Evolutionary conservation across 2,329 filamentous ascomycete species (phyloP), one percentile per base, ranked within the genome.

Genomic region (Calonectria pauciramosa): DNA sequence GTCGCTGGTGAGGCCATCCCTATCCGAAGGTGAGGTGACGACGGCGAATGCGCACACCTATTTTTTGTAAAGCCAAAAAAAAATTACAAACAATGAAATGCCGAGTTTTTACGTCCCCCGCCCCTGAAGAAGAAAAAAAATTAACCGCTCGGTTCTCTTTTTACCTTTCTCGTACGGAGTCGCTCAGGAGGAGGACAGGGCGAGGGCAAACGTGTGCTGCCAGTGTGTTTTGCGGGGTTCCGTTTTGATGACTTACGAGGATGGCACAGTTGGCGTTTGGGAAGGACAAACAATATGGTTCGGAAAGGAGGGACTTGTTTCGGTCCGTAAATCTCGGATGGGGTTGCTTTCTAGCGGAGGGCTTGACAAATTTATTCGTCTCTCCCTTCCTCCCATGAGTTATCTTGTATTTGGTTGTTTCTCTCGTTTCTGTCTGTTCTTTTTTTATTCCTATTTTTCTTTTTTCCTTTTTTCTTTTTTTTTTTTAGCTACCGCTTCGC

Each of bases 11-110:
- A 83, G 60, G 89, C 88, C 52, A 92, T 94, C 74, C 92, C 93
- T 26, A 94, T 94, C 81, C 89, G 92, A 79, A 89, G 90, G 89
- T 94, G 70, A 69, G 70, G 23, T 56, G 11, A 73, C 7, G 26
- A 23, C 6, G 49, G n/a, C 51, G 23, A 7, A n/a, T n/a, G 41
- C 41, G 41, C 41, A 47, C 41, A n/a, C 20, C 4, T 13, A 20
- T 10, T 47, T 47, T 47, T 47, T 47, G n/a, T 47, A 2, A 47
- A 47, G 1, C 41, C 20, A 26, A 54, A 18, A 49, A 36, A 28
- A 41, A 56, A 10, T 6, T 18, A 36, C 30, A 44, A 47, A 54
- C 49, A 44, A 68, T 60, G 34, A 38, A 65, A 26, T 47, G 60
- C 38, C 23, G 38, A 68, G 54, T 60, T 71, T 36, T 73, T 71